Base-by-base conservation (phyloP, 768 basidiomycete species). In the Mycena indigotica region DNA sequence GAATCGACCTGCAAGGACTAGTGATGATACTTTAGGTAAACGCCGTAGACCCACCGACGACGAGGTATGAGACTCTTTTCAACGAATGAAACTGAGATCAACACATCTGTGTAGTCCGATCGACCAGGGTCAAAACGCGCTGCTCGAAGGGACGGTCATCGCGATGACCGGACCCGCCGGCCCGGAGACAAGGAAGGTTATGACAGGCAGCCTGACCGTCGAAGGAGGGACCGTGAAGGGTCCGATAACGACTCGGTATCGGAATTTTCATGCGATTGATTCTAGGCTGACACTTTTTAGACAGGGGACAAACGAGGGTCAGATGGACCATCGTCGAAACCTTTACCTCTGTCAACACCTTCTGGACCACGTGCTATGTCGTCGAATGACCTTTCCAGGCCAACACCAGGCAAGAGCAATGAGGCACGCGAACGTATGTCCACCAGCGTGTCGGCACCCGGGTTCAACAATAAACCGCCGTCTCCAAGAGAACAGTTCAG, bases 71-170 rank as follows among this genome's bases (percentile, higher is more conserved):
- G 5, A 30, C 46, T 52, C 35, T 38, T 28, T 32, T 53, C 38
- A 38, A 48, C 50, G 46, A 55, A n/a, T n/a, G n/a, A n/a, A n/a
- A 29, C 32, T 46, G 28, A 53, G 28, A 45, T 35, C 52, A 61
- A 56, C 60, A 53, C 17, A 24, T 49, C 39, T 56, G 50, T 58
- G 38, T 68, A 91, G 89, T 73, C 84, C 58, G 91, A 93, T 51
- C 83, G 91, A n/a, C n/a, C n/a, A 63, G 79, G 80, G 29, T 81
- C 86, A n/a, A 93, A 93, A 70, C 86, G 91, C n/a, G 83, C 84
- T 57, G 87, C 90, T 56, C 85, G 91, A 49, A 89, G 89, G 67
- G 89, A 91, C 2, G 72, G 82, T 28, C 88, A 90, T 66, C 84
- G 89, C 49, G 91, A 92, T 54, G 90, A 92, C 35, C 80, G 89